Conservation (phyloP, 192 early-diverging fungal species). For the Nowakowskiella sp. region DNA sequence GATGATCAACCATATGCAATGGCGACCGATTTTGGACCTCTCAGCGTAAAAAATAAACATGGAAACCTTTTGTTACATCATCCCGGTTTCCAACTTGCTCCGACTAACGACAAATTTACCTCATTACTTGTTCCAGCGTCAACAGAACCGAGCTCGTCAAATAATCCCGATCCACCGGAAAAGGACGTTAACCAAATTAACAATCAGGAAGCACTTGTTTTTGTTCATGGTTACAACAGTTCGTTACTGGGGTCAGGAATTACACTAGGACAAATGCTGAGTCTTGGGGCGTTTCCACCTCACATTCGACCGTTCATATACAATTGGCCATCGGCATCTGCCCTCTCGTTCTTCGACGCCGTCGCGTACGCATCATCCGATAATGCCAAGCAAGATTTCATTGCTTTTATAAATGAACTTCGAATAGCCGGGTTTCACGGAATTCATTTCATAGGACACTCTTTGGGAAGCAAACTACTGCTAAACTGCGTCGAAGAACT, state of each 20-base stretch:
- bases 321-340: slow-evolving; percentile 5
- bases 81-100: too few relatives aligned
- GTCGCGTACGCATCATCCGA: neutral
- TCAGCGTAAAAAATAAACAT: too few relatives aligned
- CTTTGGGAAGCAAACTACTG: slow-evolving; percentile 6
- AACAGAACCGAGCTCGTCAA: too few relatives aligned
- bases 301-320: slow-evolving; percentile 7
- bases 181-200: too few relatives aligned
- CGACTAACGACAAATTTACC: too few relatives aligned
- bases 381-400: slow-evolving; percentile 1
- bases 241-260: neutral
- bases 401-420: slow-evolving; percentile 6
- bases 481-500: slow-evolving; percentile 1
- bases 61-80: too few relatives aligned
- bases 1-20: too few relatives aligned
- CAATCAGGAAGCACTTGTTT: slow-evolving; percentile 5
- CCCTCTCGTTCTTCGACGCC: slow-evolving; percentile 2
- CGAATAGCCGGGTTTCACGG: neutral
- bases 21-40: too few relatives aligned
- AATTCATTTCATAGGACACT: slow-evolving; percentile 9
- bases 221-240: slow-evolving; percentile 9
- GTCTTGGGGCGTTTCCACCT: slow-evolving; percentile 1
- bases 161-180: too few relatives aligned
- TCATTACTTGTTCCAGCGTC: too few relatives aligned
- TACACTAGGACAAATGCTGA: slow-evolving; percentile 9